These are phyloP conservation scores for Eucalyptus viminalis DNA, from an alignment of 345 rosid genomes.

Conservation along the genomic window DNA sequence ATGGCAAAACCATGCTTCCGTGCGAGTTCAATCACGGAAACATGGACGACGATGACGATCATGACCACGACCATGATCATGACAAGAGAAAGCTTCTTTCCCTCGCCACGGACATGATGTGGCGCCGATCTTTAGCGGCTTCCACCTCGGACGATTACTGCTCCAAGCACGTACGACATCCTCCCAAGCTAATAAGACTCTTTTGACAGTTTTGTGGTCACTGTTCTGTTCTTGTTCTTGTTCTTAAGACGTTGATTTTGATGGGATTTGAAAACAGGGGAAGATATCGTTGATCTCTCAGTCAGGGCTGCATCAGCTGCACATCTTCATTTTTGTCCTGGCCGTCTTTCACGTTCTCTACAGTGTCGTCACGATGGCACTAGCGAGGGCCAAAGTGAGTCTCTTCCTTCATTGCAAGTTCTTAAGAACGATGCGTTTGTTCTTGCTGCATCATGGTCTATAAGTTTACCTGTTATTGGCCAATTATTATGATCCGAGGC, in stretches of 20 bases:
- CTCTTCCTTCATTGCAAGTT: background rate
- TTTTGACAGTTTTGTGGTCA: background rate
- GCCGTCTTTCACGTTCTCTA: conserved; percentile 51
- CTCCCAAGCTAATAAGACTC: background rate
- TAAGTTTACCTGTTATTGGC: background rate
- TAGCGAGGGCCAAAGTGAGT: conserved; percentile 24
- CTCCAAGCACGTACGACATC: background rate
- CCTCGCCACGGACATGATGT: background rate
- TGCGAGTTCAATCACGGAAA: conserved; percentile 6
- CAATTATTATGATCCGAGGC: background rate
- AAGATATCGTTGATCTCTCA: conserved; percentile 27
- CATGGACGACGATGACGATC: background rate
- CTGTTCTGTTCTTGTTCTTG: background rate
- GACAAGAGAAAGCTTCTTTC: conserved; percentile 21
- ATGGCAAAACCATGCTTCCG: conserved; percentile 41
- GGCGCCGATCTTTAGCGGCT: conserved; percentile 26
- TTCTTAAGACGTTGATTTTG: background rate
- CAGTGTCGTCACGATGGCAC: conserved; percentile 30
- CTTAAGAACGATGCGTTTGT: background rate
- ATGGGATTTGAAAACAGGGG: conserved; percentile 3
- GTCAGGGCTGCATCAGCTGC: conserved; percentile 48
- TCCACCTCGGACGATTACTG: conserved; percentile 12
- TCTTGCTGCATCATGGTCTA: background rate
- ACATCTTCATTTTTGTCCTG: conserved; percentile 47
- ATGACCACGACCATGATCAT: background rate